Evolutionary conservation across 2,329 filamentous ascomycete species (phyloP), one percentile per base, ranked within the genome.

Genomic region (Colletotrichum euphorbiae): DNA sequence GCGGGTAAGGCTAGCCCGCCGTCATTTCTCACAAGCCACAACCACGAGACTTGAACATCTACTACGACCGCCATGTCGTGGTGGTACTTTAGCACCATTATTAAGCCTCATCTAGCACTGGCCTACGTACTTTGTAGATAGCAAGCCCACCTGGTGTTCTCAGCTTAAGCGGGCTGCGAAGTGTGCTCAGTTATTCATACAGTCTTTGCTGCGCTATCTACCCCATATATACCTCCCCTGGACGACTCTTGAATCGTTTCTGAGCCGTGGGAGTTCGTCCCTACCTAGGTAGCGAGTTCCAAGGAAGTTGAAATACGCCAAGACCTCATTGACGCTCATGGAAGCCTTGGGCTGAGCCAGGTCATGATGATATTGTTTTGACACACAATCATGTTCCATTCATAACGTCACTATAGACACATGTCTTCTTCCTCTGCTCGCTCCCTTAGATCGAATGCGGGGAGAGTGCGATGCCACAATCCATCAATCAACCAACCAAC

Each of bases 1-100:
- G 43, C 59, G 51, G 64, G 51, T 63, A 67, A 24, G 64, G 45
- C 40, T 56, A 66, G 52, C 61, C 61, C 57, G 21, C 61, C 61
- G 51, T 57, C 52, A 43, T 57, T 57, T 63, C 61, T 50, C 52
- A 56, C 11, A 38, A 65, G 59, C 64, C 64, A 63, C 64, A 51
- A 21, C 64, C 64, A 63, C 59, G 64, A 67, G 63, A 67, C 50
- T 42, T 51, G 36, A 45, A 42, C 45, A 52, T 52, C 28, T 62
- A 63, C 59, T 45, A 51, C 46, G 7, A 28, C 28, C 1, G 28
- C 28, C 28, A 28, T 28, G 28, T 8, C 24, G 31, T 56, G 15
- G 51, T 46, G 51, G 45, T 67, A 28, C 43, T 45, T 57, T 63
- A 57, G 64, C 59, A 50, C 40, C 45, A 55, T 21, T 33, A 55